Evolutionary conservation across 768 basidiomycete genomes (phyloP).

Genomic region (Rubroboletus pulcherrimus): DNA sequence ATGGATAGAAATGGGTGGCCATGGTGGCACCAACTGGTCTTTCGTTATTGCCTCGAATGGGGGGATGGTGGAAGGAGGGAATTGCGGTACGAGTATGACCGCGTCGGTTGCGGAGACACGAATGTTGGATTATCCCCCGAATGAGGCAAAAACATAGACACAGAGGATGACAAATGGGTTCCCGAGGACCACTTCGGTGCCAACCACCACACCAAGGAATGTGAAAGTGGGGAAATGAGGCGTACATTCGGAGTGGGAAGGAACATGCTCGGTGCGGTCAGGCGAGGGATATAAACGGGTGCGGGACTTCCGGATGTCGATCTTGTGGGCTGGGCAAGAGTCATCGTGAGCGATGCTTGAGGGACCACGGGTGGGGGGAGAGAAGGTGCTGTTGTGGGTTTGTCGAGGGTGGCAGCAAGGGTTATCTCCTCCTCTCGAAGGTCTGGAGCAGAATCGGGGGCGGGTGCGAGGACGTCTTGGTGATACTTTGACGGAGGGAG

Average conservation of each 20-base stretch:
- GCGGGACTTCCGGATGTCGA: constrained; percentile 9
- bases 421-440: constrained; percentile 34
- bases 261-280: constrained; percentile 75
- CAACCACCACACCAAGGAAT: constrained; percentile 61
- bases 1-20: constrained; percentile 7
- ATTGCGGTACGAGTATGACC: constrained; percentile 3
- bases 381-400: constrained; percentile 48
- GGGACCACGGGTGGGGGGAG: constrained; percentile 19
- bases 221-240: constrained; percentile 41
- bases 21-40: constrained; percentile 3
- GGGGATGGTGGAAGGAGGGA: not conserved
- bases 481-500: not conserved
- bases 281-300: constrained; percentile 58
- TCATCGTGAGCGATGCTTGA: constrained; percentile 42
- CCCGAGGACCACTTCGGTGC: constrained; percentile 33
- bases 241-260: constrained; percentile 88
- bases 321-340: constrained; percentile 36
- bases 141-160: constrained; percentile 30
- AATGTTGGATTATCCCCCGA: not conserved
- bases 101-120: not conserved
- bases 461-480: not conserved
- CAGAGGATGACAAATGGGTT: constrained; percentile 35
- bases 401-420: constrained; percentile 45
- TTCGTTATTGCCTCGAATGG: constrained; percentile 2
- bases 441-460: not conserved